A percentile compares a stretch with the other conserved stretches of the same genome.
Evolutionary conservation across 129 eudicot genomes (phyloP).

Genomic region (Tanacetum coccineum): DNA sequence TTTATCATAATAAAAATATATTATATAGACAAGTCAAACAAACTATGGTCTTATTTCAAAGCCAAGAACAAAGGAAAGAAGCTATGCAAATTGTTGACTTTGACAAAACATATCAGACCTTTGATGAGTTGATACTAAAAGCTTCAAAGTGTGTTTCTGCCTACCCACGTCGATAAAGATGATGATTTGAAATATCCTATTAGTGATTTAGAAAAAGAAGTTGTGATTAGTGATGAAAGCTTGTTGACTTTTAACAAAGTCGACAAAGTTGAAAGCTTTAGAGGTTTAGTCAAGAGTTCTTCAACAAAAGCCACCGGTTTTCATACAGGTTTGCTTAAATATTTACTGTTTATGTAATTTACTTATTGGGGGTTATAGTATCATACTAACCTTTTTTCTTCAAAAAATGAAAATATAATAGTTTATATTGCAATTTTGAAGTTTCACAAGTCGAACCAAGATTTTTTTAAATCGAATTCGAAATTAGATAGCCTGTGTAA

Average conservation of each 20-base stretch:
- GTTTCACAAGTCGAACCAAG: constrained; percentile 12
- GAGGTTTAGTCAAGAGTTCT: constrained; percentile 35
- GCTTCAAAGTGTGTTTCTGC: constrained; percentile 67
- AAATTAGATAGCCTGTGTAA: neutral
- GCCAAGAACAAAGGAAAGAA: constrained; percentile 69
- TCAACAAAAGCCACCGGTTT: constrained; percentile 29
- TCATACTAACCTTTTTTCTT: neutral
- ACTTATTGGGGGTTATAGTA: neutral
- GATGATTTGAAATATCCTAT: constrained; percentile 29
- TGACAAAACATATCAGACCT: constrained; percentile 47
- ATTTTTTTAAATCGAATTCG: neutral
- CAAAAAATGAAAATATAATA: no score
- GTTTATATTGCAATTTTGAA: constrained; percentile 7
- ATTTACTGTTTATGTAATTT: constrained; percentile 1
- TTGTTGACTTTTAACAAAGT: constrained; percentile 27
- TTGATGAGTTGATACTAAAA: constrained; percentile 59
- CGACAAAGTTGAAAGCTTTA: constrained; percentile 31
- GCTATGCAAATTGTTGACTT: constrained; percentile 54
- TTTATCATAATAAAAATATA: no score
- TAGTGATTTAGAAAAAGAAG: constrained; percentile 28
- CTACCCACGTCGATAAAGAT: constrained; percentile 29
- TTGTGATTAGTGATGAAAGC: constrained; percentile 33
- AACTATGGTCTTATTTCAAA: constrained; percentile 46
- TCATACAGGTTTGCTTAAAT: constrained; percentile 45
- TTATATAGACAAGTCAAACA: constrained; percentile 49